Percentiles rank a stretch among this genome's conserved stretches.
These are phyloP conservation scores for Hypoxylon trugodes DNA, from an alignment of 495 filamentous ascomycete species.

Conservation along the genomic window DNA sequence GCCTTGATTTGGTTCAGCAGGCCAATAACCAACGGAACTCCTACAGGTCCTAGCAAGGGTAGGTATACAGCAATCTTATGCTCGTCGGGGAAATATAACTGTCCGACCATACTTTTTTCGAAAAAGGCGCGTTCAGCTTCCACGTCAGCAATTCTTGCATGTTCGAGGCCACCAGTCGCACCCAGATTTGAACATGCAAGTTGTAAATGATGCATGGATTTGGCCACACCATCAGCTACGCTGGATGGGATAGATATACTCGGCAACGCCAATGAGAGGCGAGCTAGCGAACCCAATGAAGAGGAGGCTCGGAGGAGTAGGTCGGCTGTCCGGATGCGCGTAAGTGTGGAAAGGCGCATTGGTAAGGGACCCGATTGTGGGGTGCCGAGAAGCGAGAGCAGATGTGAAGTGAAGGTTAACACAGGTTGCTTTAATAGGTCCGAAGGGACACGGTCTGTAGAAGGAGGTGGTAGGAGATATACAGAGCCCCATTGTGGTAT, in stretches of 20 bases:
- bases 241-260: conserved; percentile 89
- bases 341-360: conserved; percentile 82
- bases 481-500: conserved; percentile 98
- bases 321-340: conserved; percentile 84
- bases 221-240: conserved; percentile 84
- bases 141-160: conserved; percentile 83
- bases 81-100: conserved; percentile 97
- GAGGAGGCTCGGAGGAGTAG: conserved; percentile 90
- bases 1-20: conserved; percentile 80
- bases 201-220: conserved; percentile 78
- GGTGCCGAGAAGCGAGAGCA: conserved; percentile 87
- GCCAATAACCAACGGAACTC: conserved; percentile 86
- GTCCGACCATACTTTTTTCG: conserved; percentile 98
- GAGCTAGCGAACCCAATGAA: conserved; percentile 90
- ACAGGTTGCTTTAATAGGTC: conserved; percentile 79
- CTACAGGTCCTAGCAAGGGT: conserved; percentile 88
- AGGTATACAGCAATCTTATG: conserved; percentile 98
- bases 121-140: conserved; percentile 97
- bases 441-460: conserved; percentile 46
- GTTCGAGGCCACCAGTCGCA: conserved; percentile 67
- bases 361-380: conserved; percentile 82
- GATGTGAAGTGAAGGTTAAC: conserved; percentile 89
- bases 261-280: conserved; percentile 82
- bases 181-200: conserved; percentile 77
- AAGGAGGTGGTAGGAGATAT: conserved; percentile 72